phyloP scores from a whole-genome alignment of 139 green algal genomes.

The Nannochloris sp. region DNA sequence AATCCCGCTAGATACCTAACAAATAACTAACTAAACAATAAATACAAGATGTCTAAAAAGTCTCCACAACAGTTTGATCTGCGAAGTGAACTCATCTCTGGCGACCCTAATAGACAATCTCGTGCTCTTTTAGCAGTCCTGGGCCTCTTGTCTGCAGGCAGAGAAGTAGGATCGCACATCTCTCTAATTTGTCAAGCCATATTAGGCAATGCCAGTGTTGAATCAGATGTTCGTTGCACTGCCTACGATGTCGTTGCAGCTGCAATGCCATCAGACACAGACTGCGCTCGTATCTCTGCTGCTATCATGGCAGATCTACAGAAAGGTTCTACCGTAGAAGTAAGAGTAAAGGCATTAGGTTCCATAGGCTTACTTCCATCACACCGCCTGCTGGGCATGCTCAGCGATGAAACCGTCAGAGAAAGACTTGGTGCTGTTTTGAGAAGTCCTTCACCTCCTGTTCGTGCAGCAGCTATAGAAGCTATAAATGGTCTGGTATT shows the following conservation, averaged over 20 bases:
- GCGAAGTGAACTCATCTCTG: slow-evolving; percentile 7
- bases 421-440: background rate
- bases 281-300: slow-evolving; percentile 6
- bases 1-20: background rate
- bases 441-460: slow-evolving; percentile 4
- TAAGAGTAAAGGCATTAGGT: slow-evolving; percentile 13
- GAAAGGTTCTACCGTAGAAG: background rate
- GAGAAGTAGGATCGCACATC: background rate
- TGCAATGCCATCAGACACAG: slow-evolving; percentile 3
- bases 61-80: slow-evolving; percentile 16
- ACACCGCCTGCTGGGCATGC: slow-evolving; percentile 14
- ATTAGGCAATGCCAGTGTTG: slow-evolving; percentile 13
- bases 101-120: slow-evolving; percentile 11
- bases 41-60: background rate
- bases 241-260: slow-evolving; percentile 20
- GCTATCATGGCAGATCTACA: slow-evolving; percentile 14
- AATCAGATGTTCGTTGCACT: background rate
- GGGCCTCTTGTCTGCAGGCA: slow-evolving; percentile 15
- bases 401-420: slow-evolving; percentile 1
- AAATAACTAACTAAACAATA: background rate
- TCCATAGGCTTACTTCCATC: slow-evolving; percentile 15
- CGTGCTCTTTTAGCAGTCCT: slow-evolving; percentile 13
- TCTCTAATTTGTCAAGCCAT: slow-evolving; percentile 4
- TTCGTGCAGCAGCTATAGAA: slow-evolving; percentile 12
- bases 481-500: slow-evolving; percentile 1